These are phyloP conservation scores for Cladophialophora bantiana DNA, from an alignment of 2,329 filamentous ascomycete genomes.

Conservation along the genomic window DNA sequence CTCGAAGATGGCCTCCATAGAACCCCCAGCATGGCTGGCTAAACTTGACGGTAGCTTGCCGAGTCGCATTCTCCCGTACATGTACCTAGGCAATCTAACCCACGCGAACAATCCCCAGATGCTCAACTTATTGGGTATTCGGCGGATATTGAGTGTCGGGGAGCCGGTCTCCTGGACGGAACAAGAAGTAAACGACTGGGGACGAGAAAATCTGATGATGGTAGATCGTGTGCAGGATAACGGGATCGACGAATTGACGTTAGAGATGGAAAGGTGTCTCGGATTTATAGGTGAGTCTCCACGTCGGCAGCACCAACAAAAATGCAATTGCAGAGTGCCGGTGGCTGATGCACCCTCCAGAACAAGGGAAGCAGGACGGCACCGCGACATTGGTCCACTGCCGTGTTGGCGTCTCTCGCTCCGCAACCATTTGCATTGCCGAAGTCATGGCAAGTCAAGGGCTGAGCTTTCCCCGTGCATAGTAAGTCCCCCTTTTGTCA, in stretches of 20 bases:
- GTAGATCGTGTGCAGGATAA: constrained; percentile 94
- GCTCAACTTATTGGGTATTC: constrained; percentile 79
- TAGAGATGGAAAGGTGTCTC: constrained; percentile 84
- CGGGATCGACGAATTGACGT: constrained; percentile 87
- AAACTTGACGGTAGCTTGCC: constrained; percentile 89
- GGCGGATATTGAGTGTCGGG: constrained; percentile 87
- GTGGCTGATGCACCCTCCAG: constrained; percentile 55
- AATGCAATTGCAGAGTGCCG: constrained; percentile 7
- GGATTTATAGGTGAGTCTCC: constrained; percentile 82
- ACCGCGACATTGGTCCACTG: constrained; percentile 94
- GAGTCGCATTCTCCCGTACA: constrained; percentile 86
- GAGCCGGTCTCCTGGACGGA: constrained; percentile 84
- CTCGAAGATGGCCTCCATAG: constrained; percentile 36
- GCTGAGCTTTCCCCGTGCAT: constrained; percentile 87
- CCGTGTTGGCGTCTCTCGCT: constrained; percentile 91
- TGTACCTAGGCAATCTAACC: constrained; percentile 92
- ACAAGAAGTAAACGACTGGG: constrained; percentile 74
- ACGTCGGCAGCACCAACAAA: background rate
- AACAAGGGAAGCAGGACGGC: constrained; percentile 75
- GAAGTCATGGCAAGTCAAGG: constrained; percentile 87
- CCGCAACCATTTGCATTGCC: constrained; percentile 98
- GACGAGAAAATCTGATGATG: constrained; percentile 76
- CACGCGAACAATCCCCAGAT: constrained; percentile 95
- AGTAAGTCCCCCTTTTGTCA: constrained; percentile 58
- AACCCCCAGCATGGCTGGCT: constrained; percentile 78